Evolutionary conservation across 768 basidiomycete species (phyloP).

Genomic region (Plicaturopsis crispa): DNA sequence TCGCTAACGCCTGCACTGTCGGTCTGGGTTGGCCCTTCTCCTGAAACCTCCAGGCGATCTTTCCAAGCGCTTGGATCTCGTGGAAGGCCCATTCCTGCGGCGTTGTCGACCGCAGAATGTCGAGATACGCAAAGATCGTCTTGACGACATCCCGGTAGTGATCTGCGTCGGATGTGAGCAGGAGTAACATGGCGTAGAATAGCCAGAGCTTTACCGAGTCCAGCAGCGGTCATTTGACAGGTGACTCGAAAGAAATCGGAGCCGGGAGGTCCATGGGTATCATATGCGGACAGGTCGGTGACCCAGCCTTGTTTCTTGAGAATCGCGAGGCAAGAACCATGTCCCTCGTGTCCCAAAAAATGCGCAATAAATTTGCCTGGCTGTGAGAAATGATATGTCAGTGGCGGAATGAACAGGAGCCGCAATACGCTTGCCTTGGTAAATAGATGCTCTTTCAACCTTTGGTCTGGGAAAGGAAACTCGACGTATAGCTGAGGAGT

Average conservation of each 20-base stretch:
- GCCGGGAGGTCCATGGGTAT: slow-evolving; percentile 24
- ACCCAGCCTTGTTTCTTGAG: slow-evolving; percentile 40
- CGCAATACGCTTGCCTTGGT: slow-evolving; percentile 27
- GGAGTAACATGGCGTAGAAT: slow-evolving; percentile 33
- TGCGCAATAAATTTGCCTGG: slow-evolving; percentile 35
- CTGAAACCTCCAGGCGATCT: too few species aligned
- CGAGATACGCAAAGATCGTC: too few species aligned
- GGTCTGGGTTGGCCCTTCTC: too few species aligned
- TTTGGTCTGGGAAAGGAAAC: slow-evolving; percentile 33
- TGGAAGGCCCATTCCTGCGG: too few species aligned
- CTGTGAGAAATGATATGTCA: slow-evolving; percentile 29
- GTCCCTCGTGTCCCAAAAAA: slow-evolving; percentile 44
- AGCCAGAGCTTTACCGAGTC: slow-evolving; percentile 32
- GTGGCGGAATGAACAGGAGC: slow-evolving; percentile 29
- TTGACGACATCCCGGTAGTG: slow-evolving; percentile 41
- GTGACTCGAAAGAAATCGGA: slow-evolving; percentile 26
- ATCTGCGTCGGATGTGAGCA: slow-evolving; percentile 14
- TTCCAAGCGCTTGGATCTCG: too few species aligned
- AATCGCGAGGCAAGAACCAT: slow-evolving; percentile 41
- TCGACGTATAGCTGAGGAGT: slow-evolving; percentile 24
- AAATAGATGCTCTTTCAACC: slow-evolving; percentile 30
- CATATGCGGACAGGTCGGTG: slow-evolving; percentile 30
- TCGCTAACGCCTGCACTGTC: too few species aligned
- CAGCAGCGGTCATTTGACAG: slow-evolving; percentile 39
- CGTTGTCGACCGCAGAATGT: too few species aligned